Evolutionary conservation across 768 basidiomycete genomes (phyloP).

Genomic region (Termitomyces titanicus): DNA sequence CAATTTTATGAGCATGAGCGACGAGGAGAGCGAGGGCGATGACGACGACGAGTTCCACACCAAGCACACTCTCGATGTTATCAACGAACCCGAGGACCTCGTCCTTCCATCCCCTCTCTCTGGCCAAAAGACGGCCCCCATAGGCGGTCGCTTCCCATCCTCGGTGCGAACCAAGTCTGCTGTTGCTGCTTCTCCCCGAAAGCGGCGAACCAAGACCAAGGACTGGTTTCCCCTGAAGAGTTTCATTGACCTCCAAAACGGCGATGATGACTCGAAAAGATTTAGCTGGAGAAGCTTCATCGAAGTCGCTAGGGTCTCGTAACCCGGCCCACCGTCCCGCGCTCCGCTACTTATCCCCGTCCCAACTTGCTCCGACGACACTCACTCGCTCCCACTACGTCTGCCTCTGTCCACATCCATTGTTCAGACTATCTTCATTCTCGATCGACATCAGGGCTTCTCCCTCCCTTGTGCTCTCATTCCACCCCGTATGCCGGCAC

Average conservation of each 20-base stretch:
- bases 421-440: no score
- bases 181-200: conserved; percentile 9
- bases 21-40: conserved; percentile 53
- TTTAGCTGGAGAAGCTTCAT: conserved; percentile 66
- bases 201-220: conserved; percentile 19
- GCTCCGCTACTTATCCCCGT: not conserved
- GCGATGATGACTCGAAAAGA: conserved; percentile 35
- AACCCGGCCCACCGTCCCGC: not conserved
- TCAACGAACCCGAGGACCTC: conserved; percentile 35
- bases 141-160: conserved; percentile 11
- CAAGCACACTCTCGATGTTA: conserved; percentile 14
- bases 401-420: no score
- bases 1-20: conserved; percentile 69
- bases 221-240: conserved; percentile 60
- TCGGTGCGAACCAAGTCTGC: not conserved
- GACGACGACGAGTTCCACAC: conserved; percentile 23
- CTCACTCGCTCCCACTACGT: no score
- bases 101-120: conserved; percentile 26
- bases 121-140: conserved; percentile 11
- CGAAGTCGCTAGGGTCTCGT: conserved; percentile 44
- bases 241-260: conserved; percentile 55
- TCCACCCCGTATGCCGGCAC: not conserved
- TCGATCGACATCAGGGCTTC: no score
- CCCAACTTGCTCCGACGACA: conserved; percentile 8
- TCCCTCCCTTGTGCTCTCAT: no score